Percentiles rank a stretch among this genome's conserved stretches.
These are phyloP conservation scores for Fusarium udum DNA, from an alignment of 2,329 filamentous ascomycete species.

Conservation along the genomic window DNA sequence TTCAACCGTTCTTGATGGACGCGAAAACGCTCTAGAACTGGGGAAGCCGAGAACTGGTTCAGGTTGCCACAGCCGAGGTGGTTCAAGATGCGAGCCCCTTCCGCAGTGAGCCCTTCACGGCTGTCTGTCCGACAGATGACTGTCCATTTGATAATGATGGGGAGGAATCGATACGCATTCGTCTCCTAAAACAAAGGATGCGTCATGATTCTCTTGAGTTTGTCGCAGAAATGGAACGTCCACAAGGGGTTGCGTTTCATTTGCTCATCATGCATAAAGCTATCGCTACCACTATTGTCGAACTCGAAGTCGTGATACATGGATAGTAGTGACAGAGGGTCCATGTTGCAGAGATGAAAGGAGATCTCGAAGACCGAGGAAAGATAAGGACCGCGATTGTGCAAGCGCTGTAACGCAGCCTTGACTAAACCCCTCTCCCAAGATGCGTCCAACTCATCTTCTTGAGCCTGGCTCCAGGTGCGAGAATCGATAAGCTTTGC, in stretches of 20 bases:
- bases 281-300: background rate
- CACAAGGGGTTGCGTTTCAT: background rate
- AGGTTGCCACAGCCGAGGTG: background rate
- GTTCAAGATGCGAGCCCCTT: background rate
- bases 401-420: background rate
- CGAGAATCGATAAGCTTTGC: background rate
- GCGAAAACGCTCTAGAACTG: background rate
- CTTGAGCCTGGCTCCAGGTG: background rate
- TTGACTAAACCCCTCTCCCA: background rate
- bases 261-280: background rate
- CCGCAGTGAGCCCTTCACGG: background rate
- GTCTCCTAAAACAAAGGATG: background rate
- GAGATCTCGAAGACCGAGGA: background rate
- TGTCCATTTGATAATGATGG: background rate
- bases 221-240: background rate
- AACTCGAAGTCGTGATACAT: background rate
- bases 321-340: background rate
- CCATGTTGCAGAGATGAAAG: background rate
- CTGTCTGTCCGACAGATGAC: background rate
- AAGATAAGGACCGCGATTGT: background rate
- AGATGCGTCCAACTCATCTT: background rate
- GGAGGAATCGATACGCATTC: background rate
- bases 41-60: accelerated
- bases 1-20: background rate
- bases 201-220: background rate